A percentile compares a stretch with the other conserved stretches of the same genome.
phyloP scores from a whole-genome alignment of 2,329 filamentous ascomycete genomes.

The Stachybotrys chartarum region DNA sequence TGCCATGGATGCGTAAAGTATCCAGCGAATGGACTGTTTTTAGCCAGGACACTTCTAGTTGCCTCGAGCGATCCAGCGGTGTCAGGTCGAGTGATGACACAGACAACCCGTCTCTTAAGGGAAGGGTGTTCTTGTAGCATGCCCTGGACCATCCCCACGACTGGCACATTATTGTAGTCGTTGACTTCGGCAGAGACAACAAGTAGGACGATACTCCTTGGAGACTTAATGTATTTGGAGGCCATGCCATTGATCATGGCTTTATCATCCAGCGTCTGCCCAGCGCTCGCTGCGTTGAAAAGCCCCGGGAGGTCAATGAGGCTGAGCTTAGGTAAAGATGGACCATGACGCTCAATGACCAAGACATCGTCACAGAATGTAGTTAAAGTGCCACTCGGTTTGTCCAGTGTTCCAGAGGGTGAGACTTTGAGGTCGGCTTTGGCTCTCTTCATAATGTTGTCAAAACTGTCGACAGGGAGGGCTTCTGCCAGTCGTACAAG shows the following conservation, averaged over 20 bases:
- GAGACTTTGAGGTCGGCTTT: background rate
- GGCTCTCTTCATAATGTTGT: background rate
- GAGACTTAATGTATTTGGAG: background rate
- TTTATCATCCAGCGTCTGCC: background rate
- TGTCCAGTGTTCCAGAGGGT: background rate
- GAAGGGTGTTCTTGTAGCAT: background rate
- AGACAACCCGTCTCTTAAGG: background rate
- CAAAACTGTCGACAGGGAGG: background rate
- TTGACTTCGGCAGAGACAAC: background rate
- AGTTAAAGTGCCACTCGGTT: background rate
- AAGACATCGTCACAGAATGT: background rate
- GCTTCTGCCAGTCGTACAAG: background rate
- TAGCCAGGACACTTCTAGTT: background rate
- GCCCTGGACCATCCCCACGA: background rate
- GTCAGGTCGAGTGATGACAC: background rate
- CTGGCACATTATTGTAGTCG: background rate
- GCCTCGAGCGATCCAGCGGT: background rate
- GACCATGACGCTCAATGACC: background rate
- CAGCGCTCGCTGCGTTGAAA: background rate
- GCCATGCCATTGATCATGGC: background rate
- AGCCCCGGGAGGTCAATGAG: background rate
- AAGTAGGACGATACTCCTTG: background rate
- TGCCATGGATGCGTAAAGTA: background rate
- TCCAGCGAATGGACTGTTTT: background rate
- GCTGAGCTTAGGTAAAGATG: background rate